Base-by-base conservation (phyloP, 106 monocot species). In the Phalaenopsis equestris region DNA sequence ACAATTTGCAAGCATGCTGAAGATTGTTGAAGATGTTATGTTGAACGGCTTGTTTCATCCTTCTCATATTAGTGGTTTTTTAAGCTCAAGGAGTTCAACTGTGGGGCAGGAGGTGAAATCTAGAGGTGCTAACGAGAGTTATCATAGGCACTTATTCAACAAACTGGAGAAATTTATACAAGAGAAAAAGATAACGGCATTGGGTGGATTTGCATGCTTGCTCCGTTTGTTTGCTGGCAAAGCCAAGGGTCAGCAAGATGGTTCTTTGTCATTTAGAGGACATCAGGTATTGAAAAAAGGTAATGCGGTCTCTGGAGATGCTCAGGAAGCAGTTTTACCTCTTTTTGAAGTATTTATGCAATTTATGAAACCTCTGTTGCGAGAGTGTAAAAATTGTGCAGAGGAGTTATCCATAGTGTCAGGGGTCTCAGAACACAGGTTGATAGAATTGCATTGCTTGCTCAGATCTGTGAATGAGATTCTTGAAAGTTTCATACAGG, bases 31-130 rank as follows among this genome's bases (percentile, higher is more conserved):
- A 72, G 89, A 90, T 77, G 76, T 90, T 46, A 75, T 98, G 61
- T 82, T 82, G 14, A 94, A 91, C 84, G 94, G 94, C 41, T 76
- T 98, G 84, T 98, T 94, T 77, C 94, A 94, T 85, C 91, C 92
- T 55, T 52, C 65, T 3, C 94, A 98, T 79, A 84, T 94, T n/a
- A 77, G 81, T 80, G 94, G 98, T 9, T 94, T 89, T 87, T 82
- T 89, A 19, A 81, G 47, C 74, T 65, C 88, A 15, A 92, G 80
- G 67, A 87, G 75, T 76, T 84, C 77, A 9, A 80, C 61, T 77
- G 10, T 80, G 76, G 73, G 82, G 21, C 43, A 79, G 47, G 78
- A 83, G 30, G 84, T 41, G 37, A 72, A 74, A 49, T 80, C 86
- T 58, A 57, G 77, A 14, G 88, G 78, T 55, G 73, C 67, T 3